Conservation (phyloP, 2,329 filamentous ascomycete genomes). For the Penicillium sp. region DNA sequence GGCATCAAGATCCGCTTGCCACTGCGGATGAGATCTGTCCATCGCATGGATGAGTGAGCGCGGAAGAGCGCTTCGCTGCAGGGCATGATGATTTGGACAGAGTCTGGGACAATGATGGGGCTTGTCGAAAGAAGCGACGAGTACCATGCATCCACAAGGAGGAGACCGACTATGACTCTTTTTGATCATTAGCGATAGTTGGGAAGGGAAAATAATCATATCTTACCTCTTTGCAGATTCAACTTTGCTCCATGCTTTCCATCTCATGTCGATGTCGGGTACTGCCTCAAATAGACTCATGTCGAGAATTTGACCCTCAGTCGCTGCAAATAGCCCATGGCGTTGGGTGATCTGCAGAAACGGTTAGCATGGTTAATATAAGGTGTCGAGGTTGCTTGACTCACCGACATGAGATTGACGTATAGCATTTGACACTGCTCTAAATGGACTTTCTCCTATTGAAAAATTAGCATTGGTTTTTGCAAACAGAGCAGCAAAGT, state of each 20-base stretch:
- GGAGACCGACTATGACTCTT: slow-evolving; percentile 44
- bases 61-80: slow-evolving; percentile 45
- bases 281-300: slow-evolving; percentile 41
- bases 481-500: neutral
- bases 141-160: slow-evolving; percentile 47
- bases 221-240: slow-evolving; percentile 47
- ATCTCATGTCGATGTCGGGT: slow-evolving; percentile 44
- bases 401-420: slow-evolving; percentile 45
- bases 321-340: slow-evolving; percentile 48
- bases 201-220: neutral
- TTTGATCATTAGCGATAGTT: slow-evolving; percentile 5
- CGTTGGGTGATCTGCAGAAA: slow-evolving; percentile 41
- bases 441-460: slow-evolving; percentile 41
- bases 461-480: slow-evolving; percentile 5
- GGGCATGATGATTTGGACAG: slow-evolving; percentile 45
- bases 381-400: slow-evolving; percentile 1
- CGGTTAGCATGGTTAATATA: slow-evolving; percentile 3
- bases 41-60: slow-evolving; percentile 35
- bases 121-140: slow-evolving; percentile 46
- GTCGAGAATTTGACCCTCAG: slow-evolving; percentile 42
- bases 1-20: slow-evolving; percentile 34
- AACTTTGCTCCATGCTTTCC: slow-evolving; percentile 51
- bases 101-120: slow-evolving; percentile 45
- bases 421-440: slow-evolving; percentile 50
- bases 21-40: slow-evolving; percentile 35